Base-by-base conservation (phyloP, 257 asterid genomes). In the Prunella vulgaris region DNA sequence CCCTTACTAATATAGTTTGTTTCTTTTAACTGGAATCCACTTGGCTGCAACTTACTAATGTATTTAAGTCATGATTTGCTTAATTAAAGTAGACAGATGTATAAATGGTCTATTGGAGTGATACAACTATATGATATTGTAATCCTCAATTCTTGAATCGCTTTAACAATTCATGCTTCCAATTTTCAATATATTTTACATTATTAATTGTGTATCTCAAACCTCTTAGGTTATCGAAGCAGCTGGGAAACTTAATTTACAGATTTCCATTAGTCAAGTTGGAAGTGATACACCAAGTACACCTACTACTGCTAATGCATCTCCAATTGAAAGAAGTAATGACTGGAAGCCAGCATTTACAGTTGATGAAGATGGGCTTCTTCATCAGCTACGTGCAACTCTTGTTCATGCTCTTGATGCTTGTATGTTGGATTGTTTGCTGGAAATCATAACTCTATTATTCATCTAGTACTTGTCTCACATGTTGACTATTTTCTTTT, bases 281-380 rank as follows among this genome's bases (percentile, higher is more conserved):
- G 99, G 99, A 81, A 85, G 85, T 81, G 94, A 85, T 71, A 63
- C 81, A 14, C 83, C 87, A 66, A 82, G 76, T 74, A 65, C 77
- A 10, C 86, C 85, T 65, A 51, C 82, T 70, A 64, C 73, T 62
- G 74, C 90, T 62, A 66, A 76, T 68, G 78, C 69, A 33, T 87
- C 95, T 77, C 83, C 95, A 10, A 78, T 80, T 40, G 95, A 82
- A 81, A 77, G 82, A 69, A 79, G 79, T 65, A 78, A 70, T 67
- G 95, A 87, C 49, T 93, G 99, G 98, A 86, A 87, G 77, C 95
- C 96, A 22, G 80, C 97, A 78, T 85, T 82, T 76, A 76, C 95
- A 57, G 83, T 87, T 70, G 99, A 93, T 20, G 97, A 93, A 82
- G 97, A 88, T 17, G 96, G 91, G 68, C 80, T 86, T 78, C 96